phyloP scores from a whole-genome alignment of 2,329 filamentous ascomycete species.

The Chrysoporthe deuterocubensis region DNA sequence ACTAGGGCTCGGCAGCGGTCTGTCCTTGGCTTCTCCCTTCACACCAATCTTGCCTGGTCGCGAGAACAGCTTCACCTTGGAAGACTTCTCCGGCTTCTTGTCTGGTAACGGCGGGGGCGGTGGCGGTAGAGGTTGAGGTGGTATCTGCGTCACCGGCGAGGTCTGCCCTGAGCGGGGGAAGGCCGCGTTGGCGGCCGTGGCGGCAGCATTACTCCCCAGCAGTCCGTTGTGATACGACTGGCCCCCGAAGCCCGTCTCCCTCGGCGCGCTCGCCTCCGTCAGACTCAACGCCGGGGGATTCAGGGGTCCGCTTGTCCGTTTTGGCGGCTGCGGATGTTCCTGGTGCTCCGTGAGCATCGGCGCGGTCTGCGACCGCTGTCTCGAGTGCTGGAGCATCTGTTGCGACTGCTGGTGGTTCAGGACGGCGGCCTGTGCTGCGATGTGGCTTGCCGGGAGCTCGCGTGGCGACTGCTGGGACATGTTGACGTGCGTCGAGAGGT shows the following conservation, averaged over 20 bases:
- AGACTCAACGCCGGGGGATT: conserved; percentile 67
- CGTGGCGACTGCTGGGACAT: conserved; percentile 51
- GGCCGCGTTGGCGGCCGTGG: conserved; percentile 73
- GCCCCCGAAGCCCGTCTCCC: conserved; percentile 57
- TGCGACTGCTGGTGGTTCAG: conserved; percentile 62
- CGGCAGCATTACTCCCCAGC: conserved; percentile 62
- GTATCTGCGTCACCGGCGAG: conserved; percentile 48
- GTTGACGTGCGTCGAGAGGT: conserved; percentile 52
- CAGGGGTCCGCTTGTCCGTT: conserved; percentile 54
- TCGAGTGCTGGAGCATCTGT: conserved; percentile 50
- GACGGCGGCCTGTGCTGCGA: conserved; percentile 78
- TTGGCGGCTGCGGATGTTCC: conserved; percentile 40
- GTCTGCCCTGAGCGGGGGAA: conserved; percentile 68
- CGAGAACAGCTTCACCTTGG: conserved; percentile 82
- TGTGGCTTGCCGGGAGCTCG: conserved; percentile 69
- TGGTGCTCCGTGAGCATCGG: conserved; percentile 58
- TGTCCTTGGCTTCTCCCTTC: conserved; percentile 69
- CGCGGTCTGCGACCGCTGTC: conserved; percentile 77
- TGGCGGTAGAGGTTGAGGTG: conserved; percentile 43
- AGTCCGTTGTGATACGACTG: conserved; percentile 65
- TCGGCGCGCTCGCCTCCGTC: conserved; percentile 66
- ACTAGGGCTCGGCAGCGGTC: conserved; percentile 72
- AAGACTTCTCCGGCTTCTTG: conserved; percentile 68
- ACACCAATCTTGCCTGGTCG: conserved; percentile 76
- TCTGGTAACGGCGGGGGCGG: conserved; percentile 52